These are phyloP conservation scores for Paramecium sexaurelia DNA, from an alignment of 73 alveolate genomes.

Conservation along the genomic window DNA sequence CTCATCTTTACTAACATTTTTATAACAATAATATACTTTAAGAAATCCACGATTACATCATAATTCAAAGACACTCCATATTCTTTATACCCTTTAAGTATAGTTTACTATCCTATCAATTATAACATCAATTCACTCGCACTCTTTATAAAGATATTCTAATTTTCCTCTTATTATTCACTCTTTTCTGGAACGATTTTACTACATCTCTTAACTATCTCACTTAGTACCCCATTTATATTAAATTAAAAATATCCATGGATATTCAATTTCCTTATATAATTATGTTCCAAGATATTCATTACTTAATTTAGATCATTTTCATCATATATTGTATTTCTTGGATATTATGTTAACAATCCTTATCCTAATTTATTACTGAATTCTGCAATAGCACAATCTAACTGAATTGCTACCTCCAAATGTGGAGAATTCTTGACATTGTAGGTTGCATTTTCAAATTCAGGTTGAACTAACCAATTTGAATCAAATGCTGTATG, in stretches of 20 bases:
- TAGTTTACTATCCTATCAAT: neutral
- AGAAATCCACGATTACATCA: neutral
- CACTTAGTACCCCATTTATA: neutral
- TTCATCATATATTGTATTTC: slow-evolving; percentile 85
- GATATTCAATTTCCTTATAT: neutral
- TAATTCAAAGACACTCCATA: slow-evolving; percentile 46
- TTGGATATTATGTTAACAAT: slow-evolving; percentile 73
- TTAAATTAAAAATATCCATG: slow-evolving; percentile 42
- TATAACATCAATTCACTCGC: slow-evolving; percentile 6
- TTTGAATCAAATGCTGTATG: slow-evolving; percentile 92
- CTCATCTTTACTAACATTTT: neutral
- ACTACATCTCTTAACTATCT: neutral
- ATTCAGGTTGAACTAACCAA: slow-evolving; percentile 75
- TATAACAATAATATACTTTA: neutral
- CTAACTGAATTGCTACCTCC: slow-evolving; percentile 86
- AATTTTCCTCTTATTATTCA: slow-evolving; percentile 15
- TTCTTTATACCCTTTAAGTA: slow-evolving; percentile 22
- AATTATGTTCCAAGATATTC: slow-evolving; percentile 71
- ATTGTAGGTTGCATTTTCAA: slow-evolving; percentile 91
- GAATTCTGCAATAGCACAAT: slow-evolving; percentile 81
- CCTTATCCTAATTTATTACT: slow-evolving; percentile 80
- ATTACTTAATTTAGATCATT: slow-evolving; percentile 80
- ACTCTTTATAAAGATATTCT: slow-evolving; percentile 53
- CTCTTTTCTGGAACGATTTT: neutral
- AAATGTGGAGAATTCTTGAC: slow-evolving; percentile 90